Evolutionary conservation across 2,329 filamentous ascomycete genomes (phyloP).

Genomic region (Aspergillus brasiliensis): DNA sequence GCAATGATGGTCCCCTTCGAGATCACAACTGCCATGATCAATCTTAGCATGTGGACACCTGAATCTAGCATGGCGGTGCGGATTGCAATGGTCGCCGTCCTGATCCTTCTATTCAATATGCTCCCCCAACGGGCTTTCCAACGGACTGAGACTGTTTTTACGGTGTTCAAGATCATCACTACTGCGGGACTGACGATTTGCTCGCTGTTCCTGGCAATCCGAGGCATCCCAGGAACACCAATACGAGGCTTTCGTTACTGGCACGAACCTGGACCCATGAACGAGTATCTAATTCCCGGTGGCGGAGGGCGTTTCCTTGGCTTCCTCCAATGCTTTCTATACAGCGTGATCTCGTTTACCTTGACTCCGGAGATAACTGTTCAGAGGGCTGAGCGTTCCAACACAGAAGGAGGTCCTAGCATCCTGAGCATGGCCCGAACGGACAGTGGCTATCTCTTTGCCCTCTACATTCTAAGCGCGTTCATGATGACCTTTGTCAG

Average conservation of each 20-base stretch:
- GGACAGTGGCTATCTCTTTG: constrained; percentile 59
- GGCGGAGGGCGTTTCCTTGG: constrained; percentile 53
- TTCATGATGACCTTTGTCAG: constrained; percentile 63
- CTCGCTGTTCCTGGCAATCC: constrained; percentile 55
- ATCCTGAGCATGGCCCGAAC: constrained; percentile 56
- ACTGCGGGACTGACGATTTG: constrained; percentile 52
- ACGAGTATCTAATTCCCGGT: constrained; percentile 50
- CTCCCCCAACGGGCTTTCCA: constrained; percentile 53
- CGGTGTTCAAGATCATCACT: constrained; percentile 52
- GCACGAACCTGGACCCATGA: constrained; percentile 51
- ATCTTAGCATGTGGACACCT: constrained; percentile 62
- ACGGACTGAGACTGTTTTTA: constrained; percentile 53
- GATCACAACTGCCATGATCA: constrained; percentile 65
- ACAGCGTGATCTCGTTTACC: constrained; percentile 55
- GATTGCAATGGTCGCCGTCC: constrained; percentile 57
- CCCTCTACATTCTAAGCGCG: constrained; percentile 61
- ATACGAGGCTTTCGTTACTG: constrained; percentile 55
- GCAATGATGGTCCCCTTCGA: constrained; percentile 56
- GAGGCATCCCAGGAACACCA: constrained; percentile 51
- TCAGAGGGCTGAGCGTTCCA: constrained; percentile 57
- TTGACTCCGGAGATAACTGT: constrained; percentile 58
- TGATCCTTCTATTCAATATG: constrained; percentile 56
- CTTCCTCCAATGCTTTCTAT: constrained; percentile 53
- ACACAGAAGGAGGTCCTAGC: constrained; percentile 50
- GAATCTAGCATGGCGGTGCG: constrained; percentile 42